These are phyloP conservation scores for Asparagopsis taxiformis DNA, from an alignment of 31 red algal species.

Conservation along the genomic window DNA sequence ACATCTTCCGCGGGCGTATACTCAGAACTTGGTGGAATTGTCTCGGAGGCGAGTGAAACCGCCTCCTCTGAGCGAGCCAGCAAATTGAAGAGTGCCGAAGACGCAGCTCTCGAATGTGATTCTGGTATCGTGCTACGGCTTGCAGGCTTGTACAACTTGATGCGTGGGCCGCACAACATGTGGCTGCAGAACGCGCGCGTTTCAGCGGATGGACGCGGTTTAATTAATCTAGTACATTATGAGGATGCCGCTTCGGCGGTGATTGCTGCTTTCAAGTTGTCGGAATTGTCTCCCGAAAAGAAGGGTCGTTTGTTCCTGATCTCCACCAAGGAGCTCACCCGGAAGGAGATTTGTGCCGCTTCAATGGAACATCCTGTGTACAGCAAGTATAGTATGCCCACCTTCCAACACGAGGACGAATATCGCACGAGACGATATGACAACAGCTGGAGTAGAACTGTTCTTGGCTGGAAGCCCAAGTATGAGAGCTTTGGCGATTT, in stretches of 20 bases:
- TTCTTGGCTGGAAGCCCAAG: slow-evolving; percentile 31
- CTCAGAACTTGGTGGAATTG: neutral
- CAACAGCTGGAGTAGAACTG: slow-evolving; percentile 16
- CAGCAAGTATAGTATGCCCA: slow-evolving; percentile 10
- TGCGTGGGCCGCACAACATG: slow-evolving; percentile 72
- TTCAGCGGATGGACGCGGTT: slow-evolving; percentile 18
- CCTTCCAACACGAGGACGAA: slow-evolving; percentile 15
- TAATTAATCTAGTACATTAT: slow-evolving; percentile 81
- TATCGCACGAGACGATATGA: neutral
- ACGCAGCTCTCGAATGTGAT: slow-evolving; percentile 11
- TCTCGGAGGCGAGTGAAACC: slow-evolving; percentile 22
- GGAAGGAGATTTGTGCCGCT: slow-evolving; percentile 33
- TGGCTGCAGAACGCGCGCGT: slow-evolving; percentile 45
- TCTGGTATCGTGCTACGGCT: slow-evolving; percentile 62
- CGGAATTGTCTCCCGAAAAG: neutral
- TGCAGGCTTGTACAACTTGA: slow-evolving; percentile 63
- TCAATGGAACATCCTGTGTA: slow-evolving; percentile 45
- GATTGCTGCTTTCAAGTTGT: slow-evolving; percentile 42
- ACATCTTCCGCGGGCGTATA: slow-evolving; percentile 75
- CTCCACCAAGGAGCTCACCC: slow-evolving; percentile 18
- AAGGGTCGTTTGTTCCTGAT: slow-evolving; percentile 30
- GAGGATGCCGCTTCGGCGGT: slow-evolving; percentile 78
- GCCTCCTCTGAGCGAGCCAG: neutral
- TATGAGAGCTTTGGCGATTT: slow-evolving; percentile 48
- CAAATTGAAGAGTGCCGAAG: slow-evolving; percentile 24